A percentile compares a stretch with the other conserved stretches of the same genome.
Evolutionary conservation across 345 rosid species (phyloP).

Genomic region (Eucalyptus rudis): DNA sequence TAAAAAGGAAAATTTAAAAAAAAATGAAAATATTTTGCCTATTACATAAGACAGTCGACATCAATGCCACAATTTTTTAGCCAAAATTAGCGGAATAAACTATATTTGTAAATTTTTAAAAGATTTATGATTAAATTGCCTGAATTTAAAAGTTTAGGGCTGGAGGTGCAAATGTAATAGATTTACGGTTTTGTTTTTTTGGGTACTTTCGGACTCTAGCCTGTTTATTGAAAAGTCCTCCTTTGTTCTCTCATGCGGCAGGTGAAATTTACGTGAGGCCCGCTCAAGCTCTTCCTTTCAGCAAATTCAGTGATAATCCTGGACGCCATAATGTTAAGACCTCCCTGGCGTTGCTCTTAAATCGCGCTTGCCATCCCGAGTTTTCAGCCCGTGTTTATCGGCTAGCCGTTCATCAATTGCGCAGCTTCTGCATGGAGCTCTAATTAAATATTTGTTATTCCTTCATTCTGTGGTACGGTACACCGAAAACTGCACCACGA

Average conservation of each 20-base stretch:
- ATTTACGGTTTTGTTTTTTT: too few species aligned
- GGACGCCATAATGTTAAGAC: neutral
- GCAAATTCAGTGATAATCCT: neutral
- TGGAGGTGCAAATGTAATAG: too few species aligned
- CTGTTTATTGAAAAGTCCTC: neutral
- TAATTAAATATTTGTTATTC: neutral
- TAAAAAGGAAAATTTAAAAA: too few species aligned
- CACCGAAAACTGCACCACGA: neutral
- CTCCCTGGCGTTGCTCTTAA: neutral
- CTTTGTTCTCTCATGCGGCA: neutral
- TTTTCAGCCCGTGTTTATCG: neutral
- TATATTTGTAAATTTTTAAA: too few species aligned
- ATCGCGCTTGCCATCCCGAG: neutral
- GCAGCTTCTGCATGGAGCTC: neutral
- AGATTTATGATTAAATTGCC: too few species aligned
- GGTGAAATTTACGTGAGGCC: neutral
- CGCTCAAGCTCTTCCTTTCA: neutral
- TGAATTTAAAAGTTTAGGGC: too few species aligned
- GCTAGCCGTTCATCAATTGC: neutral
- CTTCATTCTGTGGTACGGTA: neutral
- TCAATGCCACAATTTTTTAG: rapidly evolving
- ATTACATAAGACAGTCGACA: too few species aligned
- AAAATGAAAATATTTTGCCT: too few species aligned
- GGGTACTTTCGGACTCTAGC: neutral
- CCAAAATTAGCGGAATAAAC: too few species aligned